Base-by-base conservation (phyloP, 345 rosid species). In the Sisymbrium irio region DNA sequence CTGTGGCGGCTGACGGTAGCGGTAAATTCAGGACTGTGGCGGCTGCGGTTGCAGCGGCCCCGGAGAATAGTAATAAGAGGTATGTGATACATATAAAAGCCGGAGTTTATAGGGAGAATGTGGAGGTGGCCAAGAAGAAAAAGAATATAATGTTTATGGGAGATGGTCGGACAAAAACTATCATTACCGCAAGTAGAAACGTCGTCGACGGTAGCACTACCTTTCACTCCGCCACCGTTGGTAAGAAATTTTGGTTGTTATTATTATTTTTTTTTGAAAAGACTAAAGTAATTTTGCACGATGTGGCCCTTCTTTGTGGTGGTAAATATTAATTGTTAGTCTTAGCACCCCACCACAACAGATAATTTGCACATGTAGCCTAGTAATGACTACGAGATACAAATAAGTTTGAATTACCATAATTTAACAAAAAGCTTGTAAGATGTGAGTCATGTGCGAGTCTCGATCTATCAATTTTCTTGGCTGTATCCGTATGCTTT, bases 191-290 rank as follows among this genome's bases (percentile, higher is more conserved):
- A n/a, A 88, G 80, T 33, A 78, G 87, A 70, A 91, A 89, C 15
- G 94, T 91, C 6, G 89, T 82, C 13, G 97, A 94, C 65, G 98
- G 98, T 1, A 86, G 92, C 85, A 91, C 97, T 45, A 91, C 98
- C 40, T 94, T 91, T 77, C 59, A 85, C 40, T 91, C 98, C 0
- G 91, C 98, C 19, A 94, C 97, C 6, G 94, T 94, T 19, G 96
- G 97, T 93, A 73, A 81, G 92, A 36, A 56, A 49, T 12, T 39
- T 12, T 9, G 18, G 3, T 55, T 30, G 19, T n/a, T n/a, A n/a
- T n/a, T n/a, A n/a, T n/a, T n/a, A n/a, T 4, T 22, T 54, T 57
- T 6, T 40, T 40, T 4, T 32, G 35, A 46, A 25, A 22, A 3
- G 3, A 28, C 5, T 5, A 15, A 62, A 60, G 46, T 57, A 35